Evolutionary conservation across 495 filamentous ascomycete genomes (phyloP), one percentile per base, ranked within the genome.

Genomic region (Aspergillus leporis): DNA sequence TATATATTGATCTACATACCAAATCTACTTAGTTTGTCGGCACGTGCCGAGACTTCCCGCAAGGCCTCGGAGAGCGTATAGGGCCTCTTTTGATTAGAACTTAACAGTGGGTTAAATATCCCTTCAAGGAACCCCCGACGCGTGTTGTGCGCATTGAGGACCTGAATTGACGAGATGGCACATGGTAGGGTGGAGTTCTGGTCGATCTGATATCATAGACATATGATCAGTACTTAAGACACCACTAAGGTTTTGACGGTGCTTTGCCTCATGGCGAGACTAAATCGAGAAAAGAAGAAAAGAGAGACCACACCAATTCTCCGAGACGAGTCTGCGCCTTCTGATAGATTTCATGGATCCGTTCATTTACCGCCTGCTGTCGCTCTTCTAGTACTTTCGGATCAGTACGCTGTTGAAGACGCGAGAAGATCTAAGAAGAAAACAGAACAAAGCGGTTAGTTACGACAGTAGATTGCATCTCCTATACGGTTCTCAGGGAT

Each of bases 31-130:
- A 98, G 83, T 77, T 89, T 94, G 61, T 86, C 81, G 34, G 87
- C 84, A 22, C 83, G 85, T 53, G 66, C 75, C 56, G 85, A 83
- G 40, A 95, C 74, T 70, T 89, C 87, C 59, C 81, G 74, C 56
- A 97, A 71, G 45, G 90, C 87, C 65, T 94, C 89, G 55, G 82
- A 78, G 19, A 98, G 78, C 0, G 91, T 97, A 51, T 90, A 91
- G 23, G 82, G 81, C 32, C 73, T 76, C 65, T 84, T 83, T 55
- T 82, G 75, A 62, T 89, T 87, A 30, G 80, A 80, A 63, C 84
- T 87, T 16, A 98, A 75, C 3, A 97, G 70, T 5, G 93, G 91
- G 55, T 84, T 79, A 76, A 97, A 84, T 56, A 97, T 74, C 21
- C 84, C 82, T 64, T 91, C 81, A 25, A 98, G 85, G 69, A 98